Evolutionary conservation across 441 rosid genomes (phyloP).

Genomic region (Arabidopsis lyrata): DNA sequence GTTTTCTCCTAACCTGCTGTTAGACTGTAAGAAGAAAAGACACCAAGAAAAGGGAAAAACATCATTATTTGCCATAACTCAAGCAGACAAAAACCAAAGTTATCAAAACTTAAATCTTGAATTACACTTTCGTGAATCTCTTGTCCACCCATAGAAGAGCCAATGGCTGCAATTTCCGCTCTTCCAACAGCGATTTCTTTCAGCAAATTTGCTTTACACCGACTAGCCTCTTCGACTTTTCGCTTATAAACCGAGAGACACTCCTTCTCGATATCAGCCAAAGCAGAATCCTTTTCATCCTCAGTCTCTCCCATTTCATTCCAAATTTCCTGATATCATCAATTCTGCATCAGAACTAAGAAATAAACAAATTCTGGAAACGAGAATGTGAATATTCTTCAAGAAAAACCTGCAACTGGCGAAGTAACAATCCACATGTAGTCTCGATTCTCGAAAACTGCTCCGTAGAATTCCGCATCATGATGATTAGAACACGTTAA

Average conservation of each 20-base stretch:
- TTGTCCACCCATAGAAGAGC: conserved; percentile 69
- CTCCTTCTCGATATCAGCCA: conserved; percentile 69
- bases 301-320: conserved; percentile 74
- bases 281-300: conserved; percentile 56
- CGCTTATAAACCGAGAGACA: conserved; percentile 66
- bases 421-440: conserved; percentile 64
- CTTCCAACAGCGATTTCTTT: conserved; percentile 59
- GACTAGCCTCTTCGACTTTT: conserved; percentile 64
- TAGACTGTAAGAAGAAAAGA: conserved; percentile 46
- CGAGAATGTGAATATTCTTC: background rate
- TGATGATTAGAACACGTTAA: conserved; percentile 30
- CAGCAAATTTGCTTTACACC: conserved; percentile 54
- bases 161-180: conserved; percentile 70
- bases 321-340: conserved; percentile 68
- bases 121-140: conserved; percentile 48
- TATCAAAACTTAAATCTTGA: background rate
- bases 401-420: conserved; percentile 62
- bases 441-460: conserved; percentile 53
- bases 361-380: background rate
- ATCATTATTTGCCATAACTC: conserved; percentile 1
- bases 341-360: too few relatives aligned
- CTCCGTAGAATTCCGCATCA: conserved; percentile 46
- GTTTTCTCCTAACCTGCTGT: conserved; percentile 51
- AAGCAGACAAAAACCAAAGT: background rate
- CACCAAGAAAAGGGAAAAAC: background rate